Evolutionary conservation across 2,329 filamentous ascomycete genomes (phyloP), one percentile per base, ranked within the genome.

Genomic region (Dothiorella sarmentorum): DNA sequence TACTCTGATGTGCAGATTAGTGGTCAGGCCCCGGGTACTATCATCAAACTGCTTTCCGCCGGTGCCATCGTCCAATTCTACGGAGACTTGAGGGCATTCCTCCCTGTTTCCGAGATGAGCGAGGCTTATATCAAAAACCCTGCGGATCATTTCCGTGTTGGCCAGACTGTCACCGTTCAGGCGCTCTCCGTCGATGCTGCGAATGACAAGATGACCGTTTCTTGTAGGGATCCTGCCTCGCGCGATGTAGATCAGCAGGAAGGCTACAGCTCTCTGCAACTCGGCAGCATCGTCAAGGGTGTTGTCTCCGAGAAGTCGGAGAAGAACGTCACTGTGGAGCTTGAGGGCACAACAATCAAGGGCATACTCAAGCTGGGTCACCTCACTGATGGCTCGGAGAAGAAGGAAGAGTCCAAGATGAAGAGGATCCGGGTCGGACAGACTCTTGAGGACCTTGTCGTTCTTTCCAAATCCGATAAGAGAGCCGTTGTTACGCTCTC

Each of bases 41-140:
- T 99, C 63, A 82, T 96, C 64, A 95, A 89, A 63, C 79, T 99
- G 10, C 80, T 91, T 59, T 75, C 83, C 3, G 85, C 85, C 56
- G 94, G 94, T 60, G 94, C 94, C 10, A 85, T 93, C 17, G 88
- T 99, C 56, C 91, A 96, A 69, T 99, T 97, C 74, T 99, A 95
- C 68, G 91, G 91, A 17, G 76, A 80, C 7, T 80, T 99, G 18
- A 85, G 85, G 63, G 95, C 89, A 7, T 99, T 95, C 77, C 80
- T 99, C 57, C 94, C 94, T 2, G 87, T 96, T 0, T 90, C 90
- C 1, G 93, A 99, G 74, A 99, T 99, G 94, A 97, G 94, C 71
- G 94, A 99, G 71, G 91, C 92, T 10, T 97, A 88, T 69, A 97
- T 99, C 67, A 84, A 88, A 64, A 89, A 97, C 68, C 91, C 94